Percentiles rank a stretch among this genome's conserved stretches.
These are phyloP conservation scores for Angophora floribunda DNA, from an alignment of 345 rosid species.

Conservation along the genomic window DNA sequence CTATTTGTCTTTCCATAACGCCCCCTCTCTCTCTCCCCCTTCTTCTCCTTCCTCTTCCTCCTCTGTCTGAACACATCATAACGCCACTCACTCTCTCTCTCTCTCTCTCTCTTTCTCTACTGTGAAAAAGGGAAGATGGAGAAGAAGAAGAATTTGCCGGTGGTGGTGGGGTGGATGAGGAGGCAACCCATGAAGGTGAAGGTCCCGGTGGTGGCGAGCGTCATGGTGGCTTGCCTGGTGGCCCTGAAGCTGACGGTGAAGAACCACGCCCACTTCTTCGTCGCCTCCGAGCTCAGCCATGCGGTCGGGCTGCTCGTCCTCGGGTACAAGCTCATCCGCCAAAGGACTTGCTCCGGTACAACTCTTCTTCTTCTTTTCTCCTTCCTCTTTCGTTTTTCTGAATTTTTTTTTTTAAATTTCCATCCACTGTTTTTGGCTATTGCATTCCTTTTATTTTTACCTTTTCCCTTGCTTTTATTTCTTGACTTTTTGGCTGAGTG, in stretches of 20 bases:
- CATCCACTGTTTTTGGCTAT: too few species aligned
- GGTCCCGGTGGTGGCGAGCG: neutral
- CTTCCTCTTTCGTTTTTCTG: neutral
- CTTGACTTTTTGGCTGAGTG: neutral
- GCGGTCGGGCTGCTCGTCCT: neutral
- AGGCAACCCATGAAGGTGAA: neutral
- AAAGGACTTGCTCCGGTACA: conserved; percentile 3
- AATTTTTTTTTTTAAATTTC: neutral
- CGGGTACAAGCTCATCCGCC: conserved; percentile 2
- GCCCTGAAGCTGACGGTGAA: neutral
- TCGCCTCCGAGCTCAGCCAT: conserved; percentile 2
- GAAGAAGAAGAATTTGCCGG: neutral
- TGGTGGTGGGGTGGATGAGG: neutral
- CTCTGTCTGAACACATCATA: neutral
- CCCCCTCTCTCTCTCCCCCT: neutral
- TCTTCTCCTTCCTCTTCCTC: neutral
- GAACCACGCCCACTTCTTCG: neutral
- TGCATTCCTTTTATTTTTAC: neutral
- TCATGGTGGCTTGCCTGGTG: neutral
- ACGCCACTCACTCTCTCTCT: neutral
- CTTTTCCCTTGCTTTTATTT: neutral
- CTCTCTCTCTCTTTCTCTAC: neutral
- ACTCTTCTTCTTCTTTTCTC: neutral
- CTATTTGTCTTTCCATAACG: neutral
- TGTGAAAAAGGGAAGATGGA: neutral